A percentile compares a stretch with the other conserved stretches of the same genome.
Conservation (phyloP, 345 rosid species). For the Arabidopsis thaliana region DNA sequence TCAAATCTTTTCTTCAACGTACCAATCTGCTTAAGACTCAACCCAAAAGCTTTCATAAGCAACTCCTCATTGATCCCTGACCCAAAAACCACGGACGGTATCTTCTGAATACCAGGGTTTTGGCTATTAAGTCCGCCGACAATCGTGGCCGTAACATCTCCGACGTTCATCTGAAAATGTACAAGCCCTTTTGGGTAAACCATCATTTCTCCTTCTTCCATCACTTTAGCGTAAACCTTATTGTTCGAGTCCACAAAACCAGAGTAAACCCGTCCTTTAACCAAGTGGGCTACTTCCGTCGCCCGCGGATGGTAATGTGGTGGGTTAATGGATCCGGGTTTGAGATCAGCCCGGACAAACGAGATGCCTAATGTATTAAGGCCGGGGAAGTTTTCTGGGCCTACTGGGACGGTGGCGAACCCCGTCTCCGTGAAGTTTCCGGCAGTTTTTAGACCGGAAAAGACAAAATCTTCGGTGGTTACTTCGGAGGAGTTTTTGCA, state of each 20-base stretch:
- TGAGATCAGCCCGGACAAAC: conserved; percentile 74
- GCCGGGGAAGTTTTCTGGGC: conserved; percentile 67
- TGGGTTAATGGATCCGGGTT: conserved; percentile 65
- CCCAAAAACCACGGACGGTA: conserved; percentile 76
- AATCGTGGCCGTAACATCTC: conserved; percentile 63
- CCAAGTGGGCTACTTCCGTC: conserved; percentile 65
- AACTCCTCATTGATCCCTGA: conserved; percentile 67
- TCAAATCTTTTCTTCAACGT: conserved; percentile 61
- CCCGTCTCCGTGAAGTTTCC: conserved; percentile 64
- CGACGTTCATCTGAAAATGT: conserved; percentile 90
- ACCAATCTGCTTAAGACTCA: conserved; percentile 63
- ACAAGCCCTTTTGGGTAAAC: conserved; percentile 81
- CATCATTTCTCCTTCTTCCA: conserved; percentile 85
- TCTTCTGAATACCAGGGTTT: conserved; percentile 69
- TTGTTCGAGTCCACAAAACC: conserved; percentile 78
- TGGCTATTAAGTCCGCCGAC: conserved; percentile 77
- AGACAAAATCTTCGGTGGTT: conserved; percentile 67
- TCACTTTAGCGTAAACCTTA: conserved; percentile 64
- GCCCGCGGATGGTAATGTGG: conserved; percentile 91
- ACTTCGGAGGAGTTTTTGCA: conserved; percentile 75
- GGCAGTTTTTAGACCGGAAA: conserved; percentile 61
- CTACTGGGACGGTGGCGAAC: conserved; percentile 61
- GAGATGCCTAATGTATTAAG: conserved; percentile 75
- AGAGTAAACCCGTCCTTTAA: conserved; percentile 69
- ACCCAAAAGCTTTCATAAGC: conserved; percentile 78